A percentile compares a stretch with the other conserved stretches of the same genome.
Evolutionary conservation across 768 basidiomycete species (phyloP).

Genomic region (Boletales sp.): DNA sequence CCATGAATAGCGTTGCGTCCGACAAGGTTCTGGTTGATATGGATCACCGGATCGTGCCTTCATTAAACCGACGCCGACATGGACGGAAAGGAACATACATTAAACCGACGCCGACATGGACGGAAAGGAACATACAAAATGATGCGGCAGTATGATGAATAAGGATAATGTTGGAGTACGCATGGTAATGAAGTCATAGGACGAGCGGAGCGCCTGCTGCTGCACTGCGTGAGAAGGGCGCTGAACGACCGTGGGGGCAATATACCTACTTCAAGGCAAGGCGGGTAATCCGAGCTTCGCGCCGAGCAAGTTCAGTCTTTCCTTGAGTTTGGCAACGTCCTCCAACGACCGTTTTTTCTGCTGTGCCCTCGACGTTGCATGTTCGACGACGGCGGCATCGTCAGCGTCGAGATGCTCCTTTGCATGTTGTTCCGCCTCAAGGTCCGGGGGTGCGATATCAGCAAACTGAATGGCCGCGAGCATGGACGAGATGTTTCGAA

Average conservation of each 20-base stretch:
- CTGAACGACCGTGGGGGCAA: background rate
- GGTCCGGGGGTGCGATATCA: slow-evolving; percentile 71
- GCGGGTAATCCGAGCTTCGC: slow-evolving; percentile 31
- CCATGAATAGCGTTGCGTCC: background rate
- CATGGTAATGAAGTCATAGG: background rate
- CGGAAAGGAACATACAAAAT: background rate
- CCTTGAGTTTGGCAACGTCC: slow-evolving; percentile 39
- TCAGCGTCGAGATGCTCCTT: slow-evolving; percentile 51
- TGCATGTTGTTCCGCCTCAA: slow-evolving; percentile 77
- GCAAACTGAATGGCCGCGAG: slow-evolving; percentile 61
- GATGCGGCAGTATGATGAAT: slow-evolving; percentile 2
- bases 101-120: background rate
- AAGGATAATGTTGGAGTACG: background rate
- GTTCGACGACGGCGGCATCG: slow-evolving; percentile 28
- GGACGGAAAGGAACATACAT: background rate
- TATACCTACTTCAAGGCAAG: background rate
- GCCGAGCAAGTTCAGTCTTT: slow-evolving; percentile 32
- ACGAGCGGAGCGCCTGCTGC: background rate
- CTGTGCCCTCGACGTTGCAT: slow-evolving; percentile 32
- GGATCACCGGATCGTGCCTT: background rate
- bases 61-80: background rate
- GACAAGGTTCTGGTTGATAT: background rate
- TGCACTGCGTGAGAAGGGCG: background rate
- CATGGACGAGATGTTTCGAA: slow-evolving; percentile 49
- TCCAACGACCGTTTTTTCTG: slow-evolving; percentile 34